A percentile compares a stretch with the other conserved stretches of the same genome.
Evolutionary conservation across 148 eudicot species (phyloP).

Genomic region (Arbutus unedo): DNA sequence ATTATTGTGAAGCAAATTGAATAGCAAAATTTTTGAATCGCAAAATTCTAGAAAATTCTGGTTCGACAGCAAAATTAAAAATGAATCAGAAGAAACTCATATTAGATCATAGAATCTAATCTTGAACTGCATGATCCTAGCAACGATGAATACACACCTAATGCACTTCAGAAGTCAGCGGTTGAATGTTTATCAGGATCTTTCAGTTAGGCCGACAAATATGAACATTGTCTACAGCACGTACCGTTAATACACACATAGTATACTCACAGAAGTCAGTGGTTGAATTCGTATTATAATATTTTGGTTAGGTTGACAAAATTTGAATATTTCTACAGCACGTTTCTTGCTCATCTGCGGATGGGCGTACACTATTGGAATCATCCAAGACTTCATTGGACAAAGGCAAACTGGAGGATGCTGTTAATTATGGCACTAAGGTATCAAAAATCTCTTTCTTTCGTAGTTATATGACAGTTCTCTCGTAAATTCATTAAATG

Average conservation of each 20-base stretch:
- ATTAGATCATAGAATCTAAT: not conserved
- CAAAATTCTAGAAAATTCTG: not conserved
- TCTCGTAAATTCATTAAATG: not conserved
- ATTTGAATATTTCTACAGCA: constrained; percentile 46
- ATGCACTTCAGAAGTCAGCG: constrained; percentile 8
- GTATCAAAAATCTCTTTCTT: constrained; percentile 27
- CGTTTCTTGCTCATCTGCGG: constrained; percentile 99
- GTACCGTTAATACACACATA: constrained; percentile 15
- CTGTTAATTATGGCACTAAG: constrained; percentile 97
- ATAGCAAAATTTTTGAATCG: not conserved
- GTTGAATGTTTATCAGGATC: not conserved
- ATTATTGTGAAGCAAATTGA: not conserved
- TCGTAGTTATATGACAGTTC: not conserved
- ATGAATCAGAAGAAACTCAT: not conserved
- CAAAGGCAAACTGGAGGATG: constrained; percentile 99
- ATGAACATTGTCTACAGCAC: constrained; percentile 48
- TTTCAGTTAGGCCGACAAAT: constrained; percentile 18
- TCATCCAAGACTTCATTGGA: constrained; percentile 97
- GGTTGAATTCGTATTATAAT: no score
- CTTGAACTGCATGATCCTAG: constrained; percentile 31
- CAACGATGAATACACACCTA: constrained; percentile 52
- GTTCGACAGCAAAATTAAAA: not conserved
- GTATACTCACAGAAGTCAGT: not conserved
- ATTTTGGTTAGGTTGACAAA: not conserved
- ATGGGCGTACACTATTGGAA: constrained; percentile 95